Percentiles rank a stretch among this genome's conserved stretches.
phyloP scores from a whole-genome alignment of 2,329 filamentous ascomycete species.

The Ceratocystis albifundus region DNA sequence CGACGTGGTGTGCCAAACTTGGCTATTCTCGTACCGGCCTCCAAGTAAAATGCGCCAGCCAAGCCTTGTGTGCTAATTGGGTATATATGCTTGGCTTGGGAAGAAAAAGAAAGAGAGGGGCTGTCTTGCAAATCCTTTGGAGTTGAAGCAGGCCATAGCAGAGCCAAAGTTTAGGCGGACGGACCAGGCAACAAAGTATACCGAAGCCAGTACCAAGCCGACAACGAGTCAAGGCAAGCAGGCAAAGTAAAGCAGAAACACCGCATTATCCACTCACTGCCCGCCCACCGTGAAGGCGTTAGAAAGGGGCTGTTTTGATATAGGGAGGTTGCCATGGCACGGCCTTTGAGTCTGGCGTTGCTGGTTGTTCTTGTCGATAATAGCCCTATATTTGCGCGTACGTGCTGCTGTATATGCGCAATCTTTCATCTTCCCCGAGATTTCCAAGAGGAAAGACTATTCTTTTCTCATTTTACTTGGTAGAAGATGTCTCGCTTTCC shows the following conservation, averaged over 20 bases:
- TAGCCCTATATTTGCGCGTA: not conserved
- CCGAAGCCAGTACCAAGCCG: not conserved
- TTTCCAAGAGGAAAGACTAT: not conserved
- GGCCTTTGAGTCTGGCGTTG: not conserved
- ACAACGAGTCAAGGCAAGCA: not conserved
- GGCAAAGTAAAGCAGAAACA: not conserved
- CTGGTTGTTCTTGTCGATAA: not conserved
- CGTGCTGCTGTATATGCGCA: not conserved
- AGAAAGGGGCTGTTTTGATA: not conserved
- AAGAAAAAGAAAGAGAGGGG: not conserved
- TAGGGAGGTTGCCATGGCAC: not conserved
- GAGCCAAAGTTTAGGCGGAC: not conserved
- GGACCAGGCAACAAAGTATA: constrained; percentile 1
- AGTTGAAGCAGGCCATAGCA: not conserved
- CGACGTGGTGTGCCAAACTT: not conserved
- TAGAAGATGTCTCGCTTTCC: not conserved
- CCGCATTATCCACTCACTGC: not conserved
- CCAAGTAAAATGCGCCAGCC: not conserved
- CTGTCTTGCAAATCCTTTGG: not conserved
- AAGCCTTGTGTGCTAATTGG: not conserved
- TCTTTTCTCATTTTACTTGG: not conserved
- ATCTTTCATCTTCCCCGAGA: not conserved
- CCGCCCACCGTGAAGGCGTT: not conserved
- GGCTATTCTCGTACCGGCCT: constrained; percentile 6
- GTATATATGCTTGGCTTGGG: not conserved